Conservation (phyloP, 139 green algal genomes). For the Gonium pectorale region DNA sequence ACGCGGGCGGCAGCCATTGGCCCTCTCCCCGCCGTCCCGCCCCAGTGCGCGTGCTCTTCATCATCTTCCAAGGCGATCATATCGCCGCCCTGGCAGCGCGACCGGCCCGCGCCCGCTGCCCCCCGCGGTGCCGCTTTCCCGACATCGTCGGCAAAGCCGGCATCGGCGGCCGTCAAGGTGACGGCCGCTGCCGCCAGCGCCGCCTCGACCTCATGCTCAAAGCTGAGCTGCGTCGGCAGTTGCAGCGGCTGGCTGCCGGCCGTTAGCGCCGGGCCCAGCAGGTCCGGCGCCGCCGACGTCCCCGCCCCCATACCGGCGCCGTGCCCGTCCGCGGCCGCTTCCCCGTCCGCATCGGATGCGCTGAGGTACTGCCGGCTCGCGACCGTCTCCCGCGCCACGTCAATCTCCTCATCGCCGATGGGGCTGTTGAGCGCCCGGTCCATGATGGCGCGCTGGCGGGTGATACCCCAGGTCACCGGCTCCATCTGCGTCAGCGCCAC, state of each 20-base stretch:
- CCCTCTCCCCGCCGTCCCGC: neutral
- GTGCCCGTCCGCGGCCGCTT: neutral
- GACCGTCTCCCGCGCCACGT: conserved; percentile 14
- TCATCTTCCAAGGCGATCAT: conserved; percentile 11
- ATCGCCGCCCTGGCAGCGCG: neutral
- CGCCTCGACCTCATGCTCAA: conserved; percentile 25
- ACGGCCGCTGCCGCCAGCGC: conserved; percentile 26
- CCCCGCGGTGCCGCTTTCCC: neutral
- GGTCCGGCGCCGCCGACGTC: neutral
- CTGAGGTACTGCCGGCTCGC: neutral
- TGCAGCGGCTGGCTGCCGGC: neutral
- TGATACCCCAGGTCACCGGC: conserved; percentile 41
- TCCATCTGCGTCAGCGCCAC: conserved; percentile 50
- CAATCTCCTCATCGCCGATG: conserved; percentile 41
- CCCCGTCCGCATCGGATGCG: neutral
- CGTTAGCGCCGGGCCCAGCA: neutral
- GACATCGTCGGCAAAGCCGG: neutral
- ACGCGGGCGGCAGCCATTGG: neutral
- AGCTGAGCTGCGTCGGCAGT: neutral
- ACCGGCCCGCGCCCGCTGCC: neutral
- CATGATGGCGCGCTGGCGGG: conserved; percentile 37
- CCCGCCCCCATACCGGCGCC: neutral
- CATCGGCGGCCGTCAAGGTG: neutral
- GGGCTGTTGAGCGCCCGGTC: conserved; percentile 7
- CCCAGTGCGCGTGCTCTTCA: too few species aligned